Conservation (phyloP, 129 eudicot species). For the Helichrysum umbraculigerum region DNA sequence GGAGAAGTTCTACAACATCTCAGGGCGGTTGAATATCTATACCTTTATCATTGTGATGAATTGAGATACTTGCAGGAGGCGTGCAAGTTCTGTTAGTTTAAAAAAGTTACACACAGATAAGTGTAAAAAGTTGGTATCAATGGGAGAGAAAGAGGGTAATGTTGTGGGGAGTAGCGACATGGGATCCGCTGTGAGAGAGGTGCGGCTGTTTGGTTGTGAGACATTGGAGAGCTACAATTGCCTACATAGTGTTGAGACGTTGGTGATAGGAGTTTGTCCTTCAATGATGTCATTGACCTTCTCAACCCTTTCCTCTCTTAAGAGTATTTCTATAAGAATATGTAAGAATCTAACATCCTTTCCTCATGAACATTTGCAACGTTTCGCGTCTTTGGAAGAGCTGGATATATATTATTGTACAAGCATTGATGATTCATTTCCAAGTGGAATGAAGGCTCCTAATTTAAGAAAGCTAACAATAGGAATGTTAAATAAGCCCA, state of each 20-base stretch:
- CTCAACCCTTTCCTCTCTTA: not conserved
- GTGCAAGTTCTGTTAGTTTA: no score
- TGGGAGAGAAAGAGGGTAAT: not conserved
- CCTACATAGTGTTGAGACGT: not conserved
- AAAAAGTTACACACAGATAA: no score
- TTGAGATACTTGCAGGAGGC: not conserved
- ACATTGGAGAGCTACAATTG: not conserved
- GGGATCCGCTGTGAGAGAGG: not conserved
- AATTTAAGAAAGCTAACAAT: no score
- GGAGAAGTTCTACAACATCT: no score
- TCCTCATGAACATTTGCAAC: not conserved
- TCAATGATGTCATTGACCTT: constrained; percentile 7
- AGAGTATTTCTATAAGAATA: not conserved
- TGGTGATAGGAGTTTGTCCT: not conserved
- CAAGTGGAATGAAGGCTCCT: not conserved
- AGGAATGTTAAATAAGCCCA: not conserved
- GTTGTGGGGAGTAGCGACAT: not conserved
- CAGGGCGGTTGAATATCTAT: no score
- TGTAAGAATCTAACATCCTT: not conserved
- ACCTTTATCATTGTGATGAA: not conserved
- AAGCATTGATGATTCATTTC: not conserved
- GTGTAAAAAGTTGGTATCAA: not conserved
- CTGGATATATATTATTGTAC: not conserved
- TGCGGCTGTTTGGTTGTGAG: not conserved
- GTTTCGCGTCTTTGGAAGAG: not conserved